Percentiles rank a stretch among this genome's conserved stretches.
Conservation (phyloP, 1,284 basidiomycete species). For the Kalmanozyma brasiliensis region DNA sequence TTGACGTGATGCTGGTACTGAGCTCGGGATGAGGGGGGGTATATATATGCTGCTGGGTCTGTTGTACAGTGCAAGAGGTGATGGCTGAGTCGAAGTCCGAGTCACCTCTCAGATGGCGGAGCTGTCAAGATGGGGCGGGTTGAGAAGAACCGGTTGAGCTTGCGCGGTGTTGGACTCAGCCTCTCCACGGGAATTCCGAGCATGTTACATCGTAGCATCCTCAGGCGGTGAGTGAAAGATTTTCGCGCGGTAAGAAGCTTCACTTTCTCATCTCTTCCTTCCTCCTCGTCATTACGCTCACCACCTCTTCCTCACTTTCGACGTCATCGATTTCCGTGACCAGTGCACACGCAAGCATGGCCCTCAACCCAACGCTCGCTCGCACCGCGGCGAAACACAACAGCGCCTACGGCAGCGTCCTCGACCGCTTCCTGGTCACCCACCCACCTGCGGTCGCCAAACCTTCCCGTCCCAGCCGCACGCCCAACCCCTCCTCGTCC, state of each 20-base stretch:
- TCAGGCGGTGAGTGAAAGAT: not conserved
- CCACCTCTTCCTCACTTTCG: not conserved
- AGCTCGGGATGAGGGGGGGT: too few species aligned
- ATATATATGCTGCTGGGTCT: too few species aligned
- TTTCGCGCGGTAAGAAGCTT: constrained; percentile 9
- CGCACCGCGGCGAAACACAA: constrained; percentile 24
- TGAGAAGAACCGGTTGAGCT: constrained; percentile 1
- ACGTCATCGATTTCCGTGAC: too few species aligned
- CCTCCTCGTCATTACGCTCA: not conserved
- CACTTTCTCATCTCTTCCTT: not conserved
- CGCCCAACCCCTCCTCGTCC: constrained; percentile 3
- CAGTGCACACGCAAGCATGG: constrained; percentile 19
- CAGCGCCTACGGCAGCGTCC: constrained; percentile 22
- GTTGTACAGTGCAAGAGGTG: not conserved
- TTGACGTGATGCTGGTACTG: too few species aligned
- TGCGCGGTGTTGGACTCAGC: constrained; percentile 24
- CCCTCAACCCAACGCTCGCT: constrained; percentile 13
- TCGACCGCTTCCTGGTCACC: constrained; percentile 30
- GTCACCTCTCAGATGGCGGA: constrained; percentile 4
- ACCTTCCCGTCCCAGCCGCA: too few species aligned
- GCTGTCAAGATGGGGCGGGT: not conserved
- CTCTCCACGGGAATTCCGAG: not conserved
- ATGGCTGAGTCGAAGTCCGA: not conserved
- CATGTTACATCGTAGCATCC: not conserved
- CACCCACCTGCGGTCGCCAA: constrained; percentile 10